Conservation (phyloP, 208 protist genomes). For the Crithidia thermophila region DNA sequence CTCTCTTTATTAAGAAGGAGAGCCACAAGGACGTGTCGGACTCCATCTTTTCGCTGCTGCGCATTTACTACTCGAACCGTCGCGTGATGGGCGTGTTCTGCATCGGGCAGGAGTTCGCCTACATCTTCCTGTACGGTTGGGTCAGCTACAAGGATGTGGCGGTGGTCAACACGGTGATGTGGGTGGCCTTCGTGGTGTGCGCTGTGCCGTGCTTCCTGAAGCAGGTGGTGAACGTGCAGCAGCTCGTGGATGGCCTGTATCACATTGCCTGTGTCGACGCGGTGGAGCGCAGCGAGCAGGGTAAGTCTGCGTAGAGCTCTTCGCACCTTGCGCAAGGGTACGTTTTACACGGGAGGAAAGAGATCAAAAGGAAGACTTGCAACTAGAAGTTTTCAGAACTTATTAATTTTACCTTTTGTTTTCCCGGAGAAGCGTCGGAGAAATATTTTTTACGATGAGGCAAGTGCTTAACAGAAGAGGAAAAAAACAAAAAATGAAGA, state of each 20-base stretch:
- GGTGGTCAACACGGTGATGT: conserved; percentile 26
- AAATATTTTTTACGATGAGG: too few species aligned
- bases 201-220: conserved; percentile 71
- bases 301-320: conserved; percentile 19
- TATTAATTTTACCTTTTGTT: background rate
- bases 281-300: conserved; percentile 47
- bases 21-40: conserved; percentile 91
- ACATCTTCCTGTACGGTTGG: conserved; percentile 87
- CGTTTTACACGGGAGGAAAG: too few species aligned
- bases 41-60: conserved; percentile 81
- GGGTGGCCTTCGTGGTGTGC: conserved; percentile 44
- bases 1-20: conserved; percentile 56
- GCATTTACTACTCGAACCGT: conserved; percentile 91
- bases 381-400: background rate
- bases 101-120: conserved; percentile 93
- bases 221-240: conserved; percentile 92
- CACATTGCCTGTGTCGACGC: conserved; percentile 81
- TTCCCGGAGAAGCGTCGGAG: too few species aligned
- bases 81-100: conserved; percentile 87
- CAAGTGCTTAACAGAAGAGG: too few species aligned
- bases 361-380: background rate
- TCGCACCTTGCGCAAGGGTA: too few species aligned
- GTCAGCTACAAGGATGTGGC: conserved; percentile 44
- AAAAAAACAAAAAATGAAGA: too few species aligned
- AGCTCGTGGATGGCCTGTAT: conserved; percentile 86